Conservation (phyloP, 2,329 filamentous ascomycete genomes). For the Samsoniella hepiali region DNA sequence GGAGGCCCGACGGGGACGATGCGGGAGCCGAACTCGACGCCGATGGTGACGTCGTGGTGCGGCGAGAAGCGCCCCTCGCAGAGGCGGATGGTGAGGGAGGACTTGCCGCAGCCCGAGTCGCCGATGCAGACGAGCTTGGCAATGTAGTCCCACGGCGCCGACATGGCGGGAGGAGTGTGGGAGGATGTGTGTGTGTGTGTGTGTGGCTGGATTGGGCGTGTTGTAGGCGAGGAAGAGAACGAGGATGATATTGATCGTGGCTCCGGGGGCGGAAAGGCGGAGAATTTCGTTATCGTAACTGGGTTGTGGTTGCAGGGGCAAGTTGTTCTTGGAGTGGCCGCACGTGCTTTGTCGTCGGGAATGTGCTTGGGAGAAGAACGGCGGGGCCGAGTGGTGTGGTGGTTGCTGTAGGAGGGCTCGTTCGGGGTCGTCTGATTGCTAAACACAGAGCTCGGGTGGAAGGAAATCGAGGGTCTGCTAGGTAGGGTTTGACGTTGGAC, state of each 20-base stretch:
- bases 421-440: no score
- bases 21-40: conserved; percentile 91
- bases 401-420: no score
- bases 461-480: no score
- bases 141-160: conserved; percentile 93
- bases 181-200: not conserved
- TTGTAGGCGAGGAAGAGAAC: not conserved
- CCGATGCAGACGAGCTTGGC: conserved; percentile 98
- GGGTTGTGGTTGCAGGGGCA: not conserved
- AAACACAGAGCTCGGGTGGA: no score
- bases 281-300: not conserved
- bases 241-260: not conserved
- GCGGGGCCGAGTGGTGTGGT: no score
- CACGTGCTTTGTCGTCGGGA: not conserved
- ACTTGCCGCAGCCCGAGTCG: conserved; percentile 95
- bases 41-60: conserved; percentile 95
- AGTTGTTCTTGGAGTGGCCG: not conserved
- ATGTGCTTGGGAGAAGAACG: no score
- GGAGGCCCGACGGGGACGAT: conserved; percentile 89
- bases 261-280: not conserved
- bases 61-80: conserved; percentile 94
- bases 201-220: not conserved
- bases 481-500: no score
- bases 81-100: conserved; percentile 86
- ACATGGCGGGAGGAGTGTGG: conserved; percentile 41